A percentile compares a stretch with the other conserved stretches of the same genome.
Evolutionary conservation across 768 basidiomycete genomes (phyloP).

Genomic region (Cystobasidium tubakii): DNA sequence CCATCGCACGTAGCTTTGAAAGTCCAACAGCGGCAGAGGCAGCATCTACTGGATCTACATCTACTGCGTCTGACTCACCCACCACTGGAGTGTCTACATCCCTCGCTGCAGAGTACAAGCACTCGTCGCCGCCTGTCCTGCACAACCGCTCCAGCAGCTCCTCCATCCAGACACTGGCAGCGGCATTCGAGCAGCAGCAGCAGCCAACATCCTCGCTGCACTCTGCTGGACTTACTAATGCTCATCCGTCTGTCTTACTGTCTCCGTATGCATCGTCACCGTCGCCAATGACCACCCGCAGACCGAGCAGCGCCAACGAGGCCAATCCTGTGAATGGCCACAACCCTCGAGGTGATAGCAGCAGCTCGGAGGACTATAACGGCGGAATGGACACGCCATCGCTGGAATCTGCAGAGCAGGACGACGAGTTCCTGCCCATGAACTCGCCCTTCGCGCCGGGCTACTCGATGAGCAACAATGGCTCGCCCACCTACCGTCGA

Average conservation of each 20-base stretch:
- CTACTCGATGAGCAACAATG: conserved; percentile 1
- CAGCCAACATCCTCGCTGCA: not conserved
- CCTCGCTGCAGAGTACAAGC: not conserved
- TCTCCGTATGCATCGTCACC: not conserved
- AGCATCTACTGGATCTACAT: not conserved
- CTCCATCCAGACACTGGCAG: not conserved
- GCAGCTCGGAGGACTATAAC: not conserved
- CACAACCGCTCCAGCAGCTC: conserved; percentile 10
- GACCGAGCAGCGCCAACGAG: not conserved
- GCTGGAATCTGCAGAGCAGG: conserved; percentile 21
- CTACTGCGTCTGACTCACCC: not conserved
- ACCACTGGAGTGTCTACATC: too few species aligned
- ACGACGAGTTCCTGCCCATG: conserved; percentile 36
- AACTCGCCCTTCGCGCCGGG: conserved; percentile 20
- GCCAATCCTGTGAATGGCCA: not conserved
- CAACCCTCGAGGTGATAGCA: conserved; percentile 8
- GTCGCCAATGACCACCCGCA: not conserved
- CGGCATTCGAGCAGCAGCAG: conserved; percentile 1
- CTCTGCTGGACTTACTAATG: too few species aligned
- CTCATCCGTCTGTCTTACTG: not conserved
- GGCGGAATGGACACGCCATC: not conserved
- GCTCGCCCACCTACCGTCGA: not conserved
- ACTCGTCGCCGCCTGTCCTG: not conserved
- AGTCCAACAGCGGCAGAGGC: not conserved
- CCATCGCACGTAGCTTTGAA: conserved; percentile 37